phyloP scores from a whole-genome alignment of 176 grass and related monocot species.

The Paspalum notatum region DNA sequence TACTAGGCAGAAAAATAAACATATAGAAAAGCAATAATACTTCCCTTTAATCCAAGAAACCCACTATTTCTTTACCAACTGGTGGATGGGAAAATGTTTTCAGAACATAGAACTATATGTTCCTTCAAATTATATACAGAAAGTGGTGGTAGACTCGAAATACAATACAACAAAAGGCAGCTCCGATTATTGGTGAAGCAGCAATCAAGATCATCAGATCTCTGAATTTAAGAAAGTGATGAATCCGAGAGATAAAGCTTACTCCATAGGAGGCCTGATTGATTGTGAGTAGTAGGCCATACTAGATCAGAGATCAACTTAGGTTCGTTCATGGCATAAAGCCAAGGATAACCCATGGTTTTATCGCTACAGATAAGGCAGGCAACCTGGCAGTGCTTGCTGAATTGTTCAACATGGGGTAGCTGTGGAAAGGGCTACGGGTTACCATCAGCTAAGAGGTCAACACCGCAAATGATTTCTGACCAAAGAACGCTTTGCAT shows the following conservation, averaged over 20 bases:
- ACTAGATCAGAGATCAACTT: constrained; percentile 40
- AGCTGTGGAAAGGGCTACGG: constrained; percentile 1
- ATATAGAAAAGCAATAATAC: background rate
- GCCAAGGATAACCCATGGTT: constrained; percentile 20
- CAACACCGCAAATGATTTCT: constrained; percentile 40
- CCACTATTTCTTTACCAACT: constrained; percentile 5
- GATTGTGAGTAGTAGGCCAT: constrained; percentile 30
- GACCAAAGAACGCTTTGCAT: constrained; percentile 35
- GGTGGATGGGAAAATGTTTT: background rate
- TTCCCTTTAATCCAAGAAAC: background rate
- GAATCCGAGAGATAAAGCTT: constrained; percentile 31
- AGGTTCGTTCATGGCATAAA: constrained; percentile 46
- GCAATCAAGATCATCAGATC: constrained; percentile 18
- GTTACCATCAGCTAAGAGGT: constrained; percentile 7
- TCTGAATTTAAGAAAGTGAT: constrained; percentile 21
- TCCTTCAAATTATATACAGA: constrained; percentile 1
- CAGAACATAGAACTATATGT: background rate
- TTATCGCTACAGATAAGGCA: constrained; percentile 22
- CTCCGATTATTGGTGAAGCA: constrained; percentile 43
- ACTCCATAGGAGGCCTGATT: background rate
- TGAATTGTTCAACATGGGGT: constrained; percentile 31
- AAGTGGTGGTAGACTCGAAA: constrained; percentile 37
- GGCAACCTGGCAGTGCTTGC: constrained; percentile 16
- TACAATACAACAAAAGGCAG: background rate
- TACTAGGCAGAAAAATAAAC: background rate